A percentile compares a stretch with the other conserved stretches of the same genome.
Conservation (phyloP, 208 protist species). For the Herpetomonas tarakana region DNA sequence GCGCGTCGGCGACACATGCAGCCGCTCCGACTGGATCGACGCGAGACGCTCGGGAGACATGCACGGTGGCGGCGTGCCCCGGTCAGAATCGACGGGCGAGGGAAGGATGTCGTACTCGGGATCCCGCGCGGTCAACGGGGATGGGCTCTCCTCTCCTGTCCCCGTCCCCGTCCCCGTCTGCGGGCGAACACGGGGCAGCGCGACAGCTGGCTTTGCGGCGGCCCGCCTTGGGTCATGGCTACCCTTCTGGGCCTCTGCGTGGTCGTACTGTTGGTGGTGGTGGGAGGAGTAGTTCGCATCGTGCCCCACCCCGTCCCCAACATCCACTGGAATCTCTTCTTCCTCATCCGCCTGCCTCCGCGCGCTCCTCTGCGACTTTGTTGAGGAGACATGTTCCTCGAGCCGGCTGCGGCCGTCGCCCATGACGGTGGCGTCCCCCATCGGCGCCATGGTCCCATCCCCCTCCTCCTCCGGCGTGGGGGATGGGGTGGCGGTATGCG, state of each 20-base stretch:
- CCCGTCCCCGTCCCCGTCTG: too few species aligned
- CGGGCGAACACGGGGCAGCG: too few species aligned
- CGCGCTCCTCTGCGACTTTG: too few species aligned
- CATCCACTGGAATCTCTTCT: not conserved
- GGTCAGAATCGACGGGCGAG: not conserved
- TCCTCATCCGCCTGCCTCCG: not conserved
- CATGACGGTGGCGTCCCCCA: too few species aligned
- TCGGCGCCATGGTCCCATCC: too few species aligned
- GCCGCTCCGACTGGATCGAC: slow-evolving; percentile 15
- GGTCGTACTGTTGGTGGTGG: not conserved
- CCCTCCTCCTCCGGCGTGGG: too few species aligned
- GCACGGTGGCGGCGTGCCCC: not conserved
- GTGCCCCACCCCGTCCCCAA: not conserved
- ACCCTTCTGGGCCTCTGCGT: not conserved
- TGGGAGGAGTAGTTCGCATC: not conserved
- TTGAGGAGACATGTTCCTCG: too few species aligned
- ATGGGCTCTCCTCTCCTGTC: not conserved
- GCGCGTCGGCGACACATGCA: slow-evolving; percentile 34
- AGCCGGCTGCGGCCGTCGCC: too few species aligned
- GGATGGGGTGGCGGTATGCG: not conserved
- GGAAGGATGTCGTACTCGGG: not conserved
- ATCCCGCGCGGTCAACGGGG: not conserved
- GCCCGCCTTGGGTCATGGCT: too few species aligned
- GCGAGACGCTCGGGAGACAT: slow-evolving; percentile 13
- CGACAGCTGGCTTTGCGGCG: too few species aligned